Conservation (phyloP, 805 yeast species). For the Saturnispora quitensis region DNA sequence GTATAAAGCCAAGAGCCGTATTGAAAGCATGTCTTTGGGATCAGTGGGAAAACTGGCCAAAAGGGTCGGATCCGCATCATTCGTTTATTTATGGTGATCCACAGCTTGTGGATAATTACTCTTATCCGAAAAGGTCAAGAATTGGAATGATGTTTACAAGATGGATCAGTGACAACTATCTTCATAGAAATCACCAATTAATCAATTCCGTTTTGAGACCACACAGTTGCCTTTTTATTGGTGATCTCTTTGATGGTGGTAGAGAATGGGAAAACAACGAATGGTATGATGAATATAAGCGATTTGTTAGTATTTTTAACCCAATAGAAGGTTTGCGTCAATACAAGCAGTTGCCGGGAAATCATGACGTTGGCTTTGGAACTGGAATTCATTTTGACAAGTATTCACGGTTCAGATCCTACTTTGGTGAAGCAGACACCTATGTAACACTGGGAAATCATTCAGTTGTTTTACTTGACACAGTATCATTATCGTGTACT, state of each 20-base stretch:
- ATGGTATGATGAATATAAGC: conserved; percentile 50
- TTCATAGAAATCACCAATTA: conserved; percentile 56
- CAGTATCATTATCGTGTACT: conserved; percentile 69
- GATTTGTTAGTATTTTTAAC: conserved; percentile 59
- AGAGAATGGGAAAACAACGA: conserved; percentile 69
- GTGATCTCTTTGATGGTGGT: conserved; percentile 94
- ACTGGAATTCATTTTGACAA: conserved; percentile 51
- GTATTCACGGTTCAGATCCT: conserved; percentile 52
- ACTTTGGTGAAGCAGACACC: conserved; percentile 66
- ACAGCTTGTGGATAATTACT: conserved; percentile 79
- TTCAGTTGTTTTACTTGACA: conserved; percentile 67
- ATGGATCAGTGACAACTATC: conserved; percentile 64
- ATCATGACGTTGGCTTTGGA: conserved; percentile 95
- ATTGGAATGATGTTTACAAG: conserved; percentile 45
- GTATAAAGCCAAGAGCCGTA: conserved; percentile 37
- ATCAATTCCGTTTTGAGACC: conserved; percentile 62
- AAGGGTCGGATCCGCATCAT: conserved; percentile 19
- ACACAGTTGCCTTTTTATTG: conserved; percentile 68
- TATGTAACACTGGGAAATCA: conserved; percentile 54
- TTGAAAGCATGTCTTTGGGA: conserved; percentile 51
- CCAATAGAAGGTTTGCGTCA: conserved; percentile 20
- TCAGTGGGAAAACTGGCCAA: conserved; percentile 54
- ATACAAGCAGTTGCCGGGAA: conserved; percentile 69
- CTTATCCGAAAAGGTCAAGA: conserved; percentile 63
- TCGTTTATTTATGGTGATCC: conserved; percentile 74